Conservation (phyloP, 768 basidiomycete genomes). For the Lyophyllum shimeji region DNA sequence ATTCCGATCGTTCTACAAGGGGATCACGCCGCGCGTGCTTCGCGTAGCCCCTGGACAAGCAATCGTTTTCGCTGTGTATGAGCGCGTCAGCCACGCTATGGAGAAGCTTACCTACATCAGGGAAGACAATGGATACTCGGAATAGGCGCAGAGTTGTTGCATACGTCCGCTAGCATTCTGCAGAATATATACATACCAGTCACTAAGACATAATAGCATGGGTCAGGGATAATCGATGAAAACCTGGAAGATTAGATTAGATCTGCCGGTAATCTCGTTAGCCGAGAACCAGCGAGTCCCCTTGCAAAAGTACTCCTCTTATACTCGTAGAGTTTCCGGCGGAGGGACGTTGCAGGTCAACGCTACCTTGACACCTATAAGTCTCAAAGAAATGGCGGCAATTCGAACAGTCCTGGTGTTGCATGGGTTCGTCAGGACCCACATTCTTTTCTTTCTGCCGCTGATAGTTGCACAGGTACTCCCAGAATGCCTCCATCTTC, state of each 20-base stretch:
- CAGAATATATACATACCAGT: neutral
- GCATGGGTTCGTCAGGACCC: slow-evolving; percentile 36
- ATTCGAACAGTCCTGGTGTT: slow-evolving; percentile 35
- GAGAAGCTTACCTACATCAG: slow-evolving; percentile 61
- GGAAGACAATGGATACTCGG: slow-evolving; percentile 67
- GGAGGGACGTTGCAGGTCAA: slow-evolving; percentile 4
- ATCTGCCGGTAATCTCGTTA: slow-evolving; percentile 1
- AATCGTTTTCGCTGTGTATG: slow-evolving; percentile 97
- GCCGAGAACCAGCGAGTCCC: neutral
- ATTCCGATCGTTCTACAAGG: slow-evolving; percentile 91
- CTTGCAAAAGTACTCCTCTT: neutral
- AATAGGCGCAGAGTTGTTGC: slow-evolving; percentile 33
- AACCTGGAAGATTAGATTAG: neutral
- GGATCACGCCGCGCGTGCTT: slow-evolving; percentile 94
- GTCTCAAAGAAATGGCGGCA: slow-evolving; percentile 16
- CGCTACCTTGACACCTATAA: neutral
- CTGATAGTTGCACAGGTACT: slow-evolving; percentile 43
- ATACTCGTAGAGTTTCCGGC: neutral
- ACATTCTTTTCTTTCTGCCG: neutral
- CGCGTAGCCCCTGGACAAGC: slow-evolving; percentile 97
- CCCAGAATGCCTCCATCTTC: slow-evolving; percentile 70
- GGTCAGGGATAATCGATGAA: neutral
- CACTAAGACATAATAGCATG: neutral
- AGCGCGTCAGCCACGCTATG: slow-evolving; percentile 74
- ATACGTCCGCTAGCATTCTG: neutral